These are phyloP conservation scores for Fraxinus nigra DNA, from an alignment of 305 asterid genomes.

Conservation along the genomic window DNA sequence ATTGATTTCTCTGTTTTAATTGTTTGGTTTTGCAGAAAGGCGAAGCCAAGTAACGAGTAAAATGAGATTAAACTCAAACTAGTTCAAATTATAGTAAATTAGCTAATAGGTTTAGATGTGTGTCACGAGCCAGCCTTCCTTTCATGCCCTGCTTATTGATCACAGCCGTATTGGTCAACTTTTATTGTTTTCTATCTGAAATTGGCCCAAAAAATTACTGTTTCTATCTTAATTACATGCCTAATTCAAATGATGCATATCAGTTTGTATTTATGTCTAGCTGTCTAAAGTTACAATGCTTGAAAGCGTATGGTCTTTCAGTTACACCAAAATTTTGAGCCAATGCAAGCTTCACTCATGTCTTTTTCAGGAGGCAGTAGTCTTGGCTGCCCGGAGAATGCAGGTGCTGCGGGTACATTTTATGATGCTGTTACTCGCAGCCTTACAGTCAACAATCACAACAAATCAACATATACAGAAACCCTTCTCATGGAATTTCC, in stretches of 20 bases:
- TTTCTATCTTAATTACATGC: neutral
- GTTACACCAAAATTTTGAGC: constrained; percentile 17
- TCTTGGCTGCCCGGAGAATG: constrained; percentile 85
- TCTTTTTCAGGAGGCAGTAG: constrained; percentile 85
- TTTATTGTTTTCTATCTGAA: neutral
- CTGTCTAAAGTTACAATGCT: neutral
- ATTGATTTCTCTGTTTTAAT: neutral
- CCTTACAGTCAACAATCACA: constrained; percentile 84
- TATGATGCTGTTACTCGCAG: constrained; percentile 95
- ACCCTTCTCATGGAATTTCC: constrained; percentile 94
- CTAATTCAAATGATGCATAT: neutral
- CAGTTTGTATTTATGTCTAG: constrained; percentile 13
- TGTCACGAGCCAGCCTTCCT: neutral
- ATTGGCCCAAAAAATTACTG: neutral
- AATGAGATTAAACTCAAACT: neutral
- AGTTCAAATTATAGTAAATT: constrained; percentile 2
- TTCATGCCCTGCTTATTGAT: constrained; percentile 3
- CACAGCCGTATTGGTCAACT: neutral
- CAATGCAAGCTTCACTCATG: constrained; percentile 25
- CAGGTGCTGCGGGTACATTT: constrained; percentile 98
- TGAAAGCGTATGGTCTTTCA: constrained; percentile 9
- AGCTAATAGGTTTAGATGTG: constrained; percentile 6
- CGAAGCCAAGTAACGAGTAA: neutral
- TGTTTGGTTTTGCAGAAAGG: constrained; percentile 1
- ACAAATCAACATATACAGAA: constrained; percentile 77